phyloP scores from a whole-genome alignment of 306 rosid genomes.

The Echinosophora koreensis region DNA sequence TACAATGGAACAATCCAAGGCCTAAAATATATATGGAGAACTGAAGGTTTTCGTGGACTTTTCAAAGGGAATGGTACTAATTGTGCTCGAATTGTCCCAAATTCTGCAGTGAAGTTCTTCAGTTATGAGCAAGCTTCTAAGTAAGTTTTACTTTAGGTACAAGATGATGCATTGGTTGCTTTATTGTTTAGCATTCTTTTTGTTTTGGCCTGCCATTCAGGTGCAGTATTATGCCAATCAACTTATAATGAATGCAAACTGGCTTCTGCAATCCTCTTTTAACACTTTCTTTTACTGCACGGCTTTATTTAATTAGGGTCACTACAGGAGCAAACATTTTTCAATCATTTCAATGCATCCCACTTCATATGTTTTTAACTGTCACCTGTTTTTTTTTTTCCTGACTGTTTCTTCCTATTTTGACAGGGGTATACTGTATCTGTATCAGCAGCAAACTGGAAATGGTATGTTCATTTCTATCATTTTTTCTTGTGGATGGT shows the following conservation, averaged over 20 bases:
- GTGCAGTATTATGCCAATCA: constrained; percentile 31
- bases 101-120: constrained; percentile 98
- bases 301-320: constrained; percentile 9
- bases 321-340: constrained; percentile 14
- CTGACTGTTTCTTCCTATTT: constrained; percentile 48
- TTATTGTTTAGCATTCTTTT: constrained; percentile 1
- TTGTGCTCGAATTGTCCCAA: constrained; percentile 97
- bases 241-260: constrained; percentile 2
- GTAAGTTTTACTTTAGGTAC: constrained; percentile 58
- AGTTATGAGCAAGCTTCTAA: constrained; percentile 97
- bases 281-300: constrained; percentile 1
- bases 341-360: constrained; percentile 30
- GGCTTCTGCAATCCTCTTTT: constrained; percentile 31
- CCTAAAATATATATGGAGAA: constrained; percentile 91
- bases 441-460: constrained; percentile 83
- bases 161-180: constrained; percentile 5
- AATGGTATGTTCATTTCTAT: constrained; percentile 66
- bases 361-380: constrained; percentile 10
- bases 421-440: constrained; percentile 79
- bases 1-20: constrained; percentile 97
- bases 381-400: constrained; percentile 1
- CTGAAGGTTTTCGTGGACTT: constrained; percentile 94
- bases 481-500: constrained; percentile 19
- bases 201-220: constrained; percentile 18
- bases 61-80: constrained; percentile 98